Evolutionary conservation across 1,139 yeast species (phyloP).

Genomic region (Cylindricascospora bacillispora): DNA sequence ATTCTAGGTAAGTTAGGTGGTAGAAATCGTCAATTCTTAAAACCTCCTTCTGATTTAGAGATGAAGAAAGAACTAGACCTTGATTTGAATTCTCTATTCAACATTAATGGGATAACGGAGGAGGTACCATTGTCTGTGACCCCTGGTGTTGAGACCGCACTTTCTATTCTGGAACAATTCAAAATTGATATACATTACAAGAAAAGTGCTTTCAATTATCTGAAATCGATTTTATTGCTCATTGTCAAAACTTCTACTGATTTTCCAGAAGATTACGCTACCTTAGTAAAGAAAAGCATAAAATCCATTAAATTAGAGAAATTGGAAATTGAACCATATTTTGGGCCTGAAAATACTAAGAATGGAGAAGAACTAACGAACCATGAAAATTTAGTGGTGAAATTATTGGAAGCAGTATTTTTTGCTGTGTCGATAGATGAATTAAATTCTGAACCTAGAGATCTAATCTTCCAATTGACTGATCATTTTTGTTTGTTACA

Average conservation of each 20-base stretch:
- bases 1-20: constrained; percentile 95
- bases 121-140: constrained; percentile 64
- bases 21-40: constrained; percentile 73
- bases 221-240: constrained; percentile 53
- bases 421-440: constrained; percentile 68
- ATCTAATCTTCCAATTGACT: constrained; percentile 51
- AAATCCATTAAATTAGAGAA: constrained; percentile 38
- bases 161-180: constrained; percentile 51
- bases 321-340: constrained; percentile 24
- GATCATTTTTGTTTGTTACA: constrained; percentile 72
- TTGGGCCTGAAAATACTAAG: constrained; percentile 31
- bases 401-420: constrained; percentile 57
- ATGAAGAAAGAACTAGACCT: constrained; percentile 49
- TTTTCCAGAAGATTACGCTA: constrained; percentile 44
- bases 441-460: constrained; percentile 53
- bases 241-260: constrained; percentile 51
- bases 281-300: constrained; percentile 37
- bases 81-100: constrained; percentile 55
- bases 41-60: constrained; percentile 55
- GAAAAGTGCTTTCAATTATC: constrained; percentile 61
- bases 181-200: constrained; percentile 56
- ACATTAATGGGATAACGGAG: constrained; percentile 53
- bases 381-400: constrained; percentile 36
- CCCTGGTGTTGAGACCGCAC: constrained; percentile 70
- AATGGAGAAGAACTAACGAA: constrained; percentile 41